Evolutionary conservation across 2,329 filamentous ascomycete species (phyloP).

Genomic region (Neoarthrinium moseri): DNA sequence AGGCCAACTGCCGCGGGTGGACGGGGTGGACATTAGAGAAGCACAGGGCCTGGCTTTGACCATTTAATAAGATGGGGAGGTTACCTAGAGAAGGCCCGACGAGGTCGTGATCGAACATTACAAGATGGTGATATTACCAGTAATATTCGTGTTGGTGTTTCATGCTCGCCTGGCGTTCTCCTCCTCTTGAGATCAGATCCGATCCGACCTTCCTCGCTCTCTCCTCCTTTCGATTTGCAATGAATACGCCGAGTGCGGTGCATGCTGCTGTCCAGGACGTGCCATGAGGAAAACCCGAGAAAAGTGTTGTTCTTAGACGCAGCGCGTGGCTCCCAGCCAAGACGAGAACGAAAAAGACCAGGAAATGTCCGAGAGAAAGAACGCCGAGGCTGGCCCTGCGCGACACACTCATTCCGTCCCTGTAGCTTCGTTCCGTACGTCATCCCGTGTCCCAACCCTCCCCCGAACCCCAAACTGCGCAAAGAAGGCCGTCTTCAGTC

Average conservation of each 20-base stretch:
- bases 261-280: constrained; percentile 2
- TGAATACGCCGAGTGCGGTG: background rate
- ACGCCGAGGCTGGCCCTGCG: constrained; percentile 37
- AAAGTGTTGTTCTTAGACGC: constrained; percentile 9
- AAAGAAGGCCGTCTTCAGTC: background rate
- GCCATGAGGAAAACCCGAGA: constrained; percentile 2
- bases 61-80: constrained; percentile 7
- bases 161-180: background rate
- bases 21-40: constrained; percentile 1
- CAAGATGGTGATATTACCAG: constrained; percentile 5
- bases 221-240: constrained; percentile 5
- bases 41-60: constrained; percentile 2
- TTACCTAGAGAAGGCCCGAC: constrained; percentile 10
- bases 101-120: constrained; percentile 1
- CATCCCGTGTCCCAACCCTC: background rate
- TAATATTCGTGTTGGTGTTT: constrained; percentile 5
- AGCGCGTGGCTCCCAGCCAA: constrained; percentile 8
- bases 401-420: constrained; percentile 43
- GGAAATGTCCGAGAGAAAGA: constrained; percentile 46
- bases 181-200: too few species aligned
- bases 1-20: constrained; percentile 7
- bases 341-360: constrained; percentile 13
- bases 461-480: background rate
- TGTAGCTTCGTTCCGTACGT: constrained; percentile 53
- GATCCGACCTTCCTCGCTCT: background rate